A percentile compares a stretch with the other conserved stretches of the same genome.
Conservation (phyloP, 495 filamentous ascomycete genomes). For the Penicillium herquei region DNA sequence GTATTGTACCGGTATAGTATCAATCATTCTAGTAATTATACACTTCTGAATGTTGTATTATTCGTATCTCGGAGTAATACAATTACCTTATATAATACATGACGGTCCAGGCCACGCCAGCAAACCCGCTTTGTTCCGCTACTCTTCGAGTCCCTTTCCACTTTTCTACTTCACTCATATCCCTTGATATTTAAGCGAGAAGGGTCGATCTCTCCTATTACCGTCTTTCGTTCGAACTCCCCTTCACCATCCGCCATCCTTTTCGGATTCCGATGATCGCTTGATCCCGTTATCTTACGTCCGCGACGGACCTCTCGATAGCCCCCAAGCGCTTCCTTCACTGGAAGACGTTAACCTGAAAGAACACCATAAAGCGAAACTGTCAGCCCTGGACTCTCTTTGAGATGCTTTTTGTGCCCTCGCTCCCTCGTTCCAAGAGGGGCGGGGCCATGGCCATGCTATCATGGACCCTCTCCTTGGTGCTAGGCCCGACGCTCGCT, state of each 20-base stretch:
- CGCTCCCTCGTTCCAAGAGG: conserved; percentile 13
- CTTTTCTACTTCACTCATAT: background rate
- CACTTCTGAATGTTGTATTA: too few relatives aligned
- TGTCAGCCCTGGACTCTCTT: background rate
- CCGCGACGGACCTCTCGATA: conserved; percentile 14
- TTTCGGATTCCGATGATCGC: conserved; percentile 15
- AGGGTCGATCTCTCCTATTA: conserved; percentile 22
- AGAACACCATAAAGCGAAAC: background rate
- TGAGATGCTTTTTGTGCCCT: conserved; percentile 23
- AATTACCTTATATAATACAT: conserved; percentile 4
- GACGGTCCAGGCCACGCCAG: conserved; percentile 26
- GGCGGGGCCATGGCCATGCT: conserved; percentile 19
- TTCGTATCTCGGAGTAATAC: conserved; percentile 9
- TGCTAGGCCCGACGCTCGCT: conserved; percentile 23
- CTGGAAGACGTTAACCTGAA: background rate
- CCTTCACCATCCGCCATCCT: conserved; percentile 21
- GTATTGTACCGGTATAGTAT: background rate
- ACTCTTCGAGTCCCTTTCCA: background rate
- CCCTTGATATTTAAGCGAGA: background rate
- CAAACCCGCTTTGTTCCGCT: background rate
- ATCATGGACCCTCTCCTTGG: conserved; percentile 28
- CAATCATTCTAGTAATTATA: background rate
- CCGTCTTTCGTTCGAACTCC: conserved; percentile 14
- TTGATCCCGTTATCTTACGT: conserved; percentile 11
- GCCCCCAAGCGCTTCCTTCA: background rate